Evolutionary conservation across 805 yeast genomes (phyloP).

Genomic region (Wickerhamia fluorescens): DNA sequence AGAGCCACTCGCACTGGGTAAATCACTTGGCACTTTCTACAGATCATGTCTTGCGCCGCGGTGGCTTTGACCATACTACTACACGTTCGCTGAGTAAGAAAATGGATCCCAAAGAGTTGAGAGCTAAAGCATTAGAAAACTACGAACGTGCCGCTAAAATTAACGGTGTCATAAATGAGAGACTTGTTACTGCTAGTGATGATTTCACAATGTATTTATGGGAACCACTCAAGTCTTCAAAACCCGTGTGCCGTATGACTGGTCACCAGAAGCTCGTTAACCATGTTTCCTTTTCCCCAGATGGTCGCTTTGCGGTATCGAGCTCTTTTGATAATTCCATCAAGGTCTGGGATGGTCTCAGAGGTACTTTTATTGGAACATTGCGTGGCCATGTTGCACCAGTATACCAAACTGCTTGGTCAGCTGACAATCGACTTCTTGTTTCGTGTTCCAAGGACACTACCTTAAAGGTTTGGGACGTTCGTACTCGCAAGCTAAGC

Average conservation of each 20-base stretch:
- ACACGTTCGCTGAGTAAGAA: conserved; percentile 27
- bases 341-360: conserved; percentile 92
- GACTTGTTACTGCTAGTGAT: conserved; percentile 91
- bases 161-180: conserved; percentile 54
- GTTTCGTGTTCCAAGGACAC: conserved; percentile 96
- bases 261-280: conserved; percentile 97
- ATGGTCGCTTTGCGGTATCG: conserved; percentile 83
- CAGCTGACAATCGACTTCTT: conserved; percentile 83
- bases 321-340: conserved; percentile 94
- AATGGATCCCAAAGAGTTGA: conserved; percentile 19
- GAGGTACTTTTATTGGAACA: conserved; percentile 84
- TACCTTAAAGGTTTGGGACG: conserved; percentile 94
- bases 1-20: conserved; percentile 96
- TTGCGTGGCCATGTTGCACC: conserved; percentile 97
- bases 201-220: conserved; percentile 97
- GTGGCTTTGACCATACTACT: conserved; percentile 73
- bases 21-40: conserved; percentile 90
- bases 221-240: conserved; percentile 77
- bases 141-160: conserved; percentile 57
- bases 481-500: conserved; percentile 72
- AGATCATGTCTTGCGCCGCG: conserved; percentile 79
- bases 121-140: conserved; percentile 47
- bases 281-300: conserved; percentile 94
- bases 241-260: conserved; percentile 90
- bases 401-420: conserved; percentile 97